phyloP scores from a whole-genome alignment of 495 filamentous ascomycete genomes.

The Daldinia loculata region DNA sequence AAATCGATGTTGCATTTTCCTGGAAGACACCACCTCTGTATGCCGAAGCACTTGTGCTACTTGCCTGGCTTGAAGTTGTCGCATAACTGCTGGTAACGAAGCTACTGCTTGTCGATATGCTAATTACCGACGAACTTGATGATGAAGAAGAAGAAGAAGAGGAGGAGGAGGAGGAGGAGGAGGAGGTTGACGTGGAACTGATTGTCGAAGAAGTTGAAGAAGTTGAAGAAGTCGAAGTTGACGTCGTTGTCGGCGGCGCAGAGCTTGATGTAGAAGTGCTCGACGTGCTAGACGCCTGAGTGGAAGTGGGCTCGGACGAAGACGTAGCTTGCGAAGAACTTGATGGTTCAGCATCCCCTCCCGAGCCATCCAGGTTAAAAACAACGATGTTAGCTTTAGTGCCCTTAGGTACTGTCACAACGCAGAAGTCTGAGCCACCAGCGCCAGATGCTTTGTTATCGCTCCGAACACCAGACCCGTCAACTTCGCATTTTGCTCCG shows the following conservation, averaged over 20 bases:
- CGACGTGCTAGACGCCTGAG: constrained; percentile 30
- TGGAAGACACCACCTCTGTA: constrained; percentile 41
- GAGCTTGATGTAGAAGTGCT: constrained; percentile 39
- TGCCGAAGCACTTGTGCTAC: constrained; percentile 6
- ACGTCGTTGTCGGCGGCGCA: constrained; percentile 23
- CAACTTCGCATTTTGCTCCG: constrained; percentile 77
- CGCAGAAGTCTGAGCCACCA: constrained; percentile 77
- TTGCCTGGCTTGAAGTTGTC: constrained; percentile 24
- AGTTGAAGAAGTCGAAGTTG: constrained; percentile 24
- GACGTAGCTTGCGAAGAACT: constrained; percentile 30
- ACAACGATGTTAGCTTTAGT: constrained; percentile 74
- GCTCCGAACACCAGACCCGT: constrained; percentile 66
- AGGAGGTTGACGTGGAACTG: constrained; percentile 5
- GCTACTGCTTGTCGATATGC: constrained; percentile 29
- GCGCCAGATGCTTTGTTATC: constrained; percentile 66
- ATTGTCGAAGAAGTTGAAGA: background rate
- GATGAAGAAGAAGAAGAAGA: background rate
- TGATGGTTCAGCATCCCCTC: constrained; percentile 21
- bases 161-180: too few relatives aligned
- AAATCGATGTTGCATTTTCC: constrained; percentile 32
- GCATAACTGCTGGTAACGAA: constrained; percentile 20
- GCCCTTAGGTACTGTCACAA: constrained; percentile 78
- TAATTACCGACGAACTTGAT: constrained; percentile 13
- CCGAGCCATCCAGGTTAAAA: constrained; percentile 54
- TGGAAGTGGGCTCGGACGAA: constrained; percentile 27